Conservation (phyloP, 164 flowering plant species). For the grape (Vitis vinifera) region DNA sequence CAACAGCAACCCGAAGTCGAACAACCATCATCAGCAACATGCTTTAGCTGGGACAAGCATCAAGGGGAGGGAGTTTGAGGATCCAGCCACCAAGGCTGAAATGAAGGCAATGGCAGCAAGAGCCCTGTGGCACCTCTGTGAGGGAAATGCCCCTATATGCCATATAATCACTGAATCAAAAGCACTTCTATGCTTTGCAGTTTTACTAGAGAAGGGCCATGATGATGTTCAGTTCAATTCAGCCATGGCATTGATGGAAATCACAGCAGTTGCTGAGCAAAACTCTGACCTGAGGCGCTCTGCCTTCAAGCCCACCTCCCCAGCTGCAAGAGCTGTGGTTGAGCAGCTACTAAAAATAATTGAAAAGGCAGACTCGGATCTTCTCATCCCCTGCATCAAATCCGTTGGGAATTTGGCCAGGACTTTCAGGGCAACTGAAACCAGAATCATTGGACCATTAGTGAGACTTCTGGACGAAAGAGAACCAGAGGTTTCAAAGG, state of each 20-base stretch:
- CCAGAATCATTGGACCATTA: constrained; percentile 64
- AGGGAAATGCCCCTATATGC: constrained; percentile 55
- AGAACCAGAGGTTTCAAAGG: constrained; percentile 53
- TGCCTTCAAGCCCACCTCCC: constrained; percentile 86
- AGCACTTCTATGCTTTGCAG: constrained; percentile 76
- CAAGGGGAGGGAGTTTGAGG: constrained; percentile 70
- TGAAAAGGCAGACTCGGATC: constrained; percentile 49
- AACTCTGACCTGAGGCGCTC: constrained; percentile 60
- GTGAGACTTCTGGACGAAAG: constrained; percentile 73
- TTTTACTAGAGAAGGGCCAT: constrained; percentile 66
- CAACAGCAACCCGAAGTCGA: constrained; percentile 6
- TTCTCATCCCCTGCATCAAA: constrained; percentile 59
- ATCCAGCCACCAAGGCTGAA: constrained; percentile 57
- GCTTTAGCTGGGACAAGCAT: constrained; percentile 51
- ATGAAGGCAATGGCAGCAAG: constrained; percentile 89
- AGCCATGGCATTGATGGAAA: constrained; percentile 83
- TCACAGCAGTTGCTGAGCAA: constrained; percentile 65
- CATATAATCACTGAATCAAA: constrained; percentile 75
- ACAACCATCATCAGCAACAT: constrained; percentile 16
- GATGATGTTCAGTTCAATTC: constrained; percentile 67
- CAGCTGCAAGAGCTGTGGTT: constrained; percentile 76
- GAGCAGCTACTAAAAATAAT: constrained; percentile 67
- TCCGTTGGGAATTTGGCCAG: constrained; percentile 70
- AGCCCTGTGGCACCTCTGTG: constrained; percentile 65
- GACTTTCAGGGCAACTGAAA: constrained; percentile 76